Evolutionary conservation across 2,329 filamentous ascomycete species (phyloP).

Genomic region (Cladophialophora exuberans): DNA sequence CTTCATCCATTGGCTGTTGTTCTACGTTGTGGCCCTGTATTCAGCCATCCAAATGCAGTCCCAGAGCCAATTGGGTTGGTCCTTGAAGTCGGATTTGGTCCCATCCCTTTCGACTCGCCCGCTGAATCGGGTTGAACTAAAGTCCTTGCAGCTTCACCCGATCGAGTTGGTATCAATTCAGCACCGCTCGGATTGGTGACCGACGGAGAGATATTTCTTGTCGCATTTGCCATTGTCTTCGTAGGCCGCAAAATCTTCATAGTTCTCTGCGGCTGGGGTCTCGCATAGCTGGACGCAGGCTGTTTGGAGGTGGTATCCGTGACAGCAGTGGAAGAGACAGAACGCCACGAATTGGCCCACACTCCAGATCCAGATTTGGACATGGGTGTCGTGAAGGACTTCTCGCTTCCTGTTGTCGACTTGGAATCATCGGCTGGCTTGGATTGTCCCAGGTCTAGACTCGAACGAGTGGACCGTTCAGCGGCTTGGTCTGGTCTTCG

Average conservation of each 20-base stretch:
- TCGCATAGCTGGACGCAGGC: conserved; percentile 28
- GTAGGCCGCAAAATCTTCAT: conserved; percentile 92
- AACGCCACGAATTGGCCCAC: conserved; percentile 34
- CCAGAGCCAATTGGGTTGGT: conserved; percentile 89
- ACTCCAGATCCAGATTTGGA: conserved; percentile 33
- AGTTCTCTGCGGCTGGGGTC: conserved; percentile 53
- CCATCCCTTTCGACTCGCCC: conserved; percentile 15
- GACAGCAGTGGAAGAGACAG: conserved; percentile 17
- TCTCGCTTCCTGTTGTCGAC: conserved; percentile 37
- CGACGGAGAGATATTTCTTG: conserved; percentile 43
- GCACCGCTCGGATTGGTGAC: conserved; percentile 25
- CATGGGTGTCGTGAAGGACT: conserved; percentile 33
- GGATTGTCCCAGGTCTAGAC: conserved; percentile 22
- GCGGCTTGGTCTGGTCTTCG: conserved; percentile 16
- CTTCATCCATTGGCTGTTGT: conserved; percentile 28
- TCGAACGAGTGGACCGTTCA: conserved; percentile 24
- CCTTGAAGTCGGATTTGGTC: conserved; percentile 41
- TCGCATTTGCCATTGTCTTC: conserved; percentile 55
- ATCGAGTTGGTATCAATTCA: conserved; percentile 24
- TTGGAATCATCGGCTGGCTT: conserved; percentile 33
- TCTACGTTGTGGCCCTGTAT: conserved; percentile 43
- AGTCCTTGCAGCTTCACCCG: conserved; percentile 13
- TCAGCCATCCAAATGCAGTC: conserved; percentile 93
- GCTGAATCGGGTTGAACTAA: conserved; percentile 8
- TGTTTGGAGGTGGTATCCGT: conserved; percentile 23